Conservation (phyloP, 2,329 filamentous ascomycete genomes). For the Fusarium kyushuense region DNA sequence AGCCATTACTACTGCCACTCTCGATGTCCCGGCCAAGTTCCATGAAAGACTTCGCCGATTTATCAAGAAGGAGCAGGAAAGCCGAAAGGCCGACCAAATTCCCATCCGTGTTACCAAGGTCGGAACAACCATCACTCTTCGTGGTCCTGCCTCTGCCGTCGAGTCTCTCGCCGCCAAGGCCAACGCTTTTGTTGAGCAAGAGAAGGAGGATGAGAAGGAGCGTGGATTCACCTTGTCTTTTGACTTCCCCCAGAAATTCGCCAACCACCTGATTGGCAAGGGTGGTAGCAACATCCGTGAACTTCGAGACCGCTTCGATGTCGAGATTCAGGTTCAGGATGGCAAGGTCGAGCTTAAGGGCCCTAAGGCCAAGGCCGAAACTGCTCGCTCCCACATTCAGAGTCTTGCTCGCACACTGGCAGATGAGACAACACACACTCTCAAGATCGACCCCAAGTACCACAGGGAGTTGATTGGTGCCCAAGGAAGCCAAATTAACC, state of each 20-base stretch:
- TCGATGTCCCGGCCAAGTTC: conserved; percentile 73
- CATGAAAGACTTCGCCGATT: conserved; percentile 73
- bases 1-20: conserved; percentile 60
- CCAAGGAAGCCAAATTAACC: conserved; percentile 88
- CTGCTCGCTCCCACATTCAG: conserved; percentile 84
- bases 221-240: conserved; percentile 88
- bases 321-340: conserved; percentile 88
- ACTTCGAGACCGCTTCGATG: conserved; percentile 74
- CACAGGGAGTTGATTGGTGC: conserved; percentile 94
- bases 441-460: conserved; percentile 94
- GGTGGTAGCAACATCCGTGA: conserved; percentile 75
- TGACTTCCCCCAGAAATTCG: conserved; percentile 94
- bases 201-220: conserved; percentile 93
- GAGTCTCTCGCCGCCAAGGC: conserved; percentile 80
- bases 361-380: conserved; percentile 92
- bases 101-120: conserved; percentile 70
- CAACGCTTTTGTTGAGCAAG: conserved; percentile 82
- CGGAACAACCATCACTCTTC: conserved; percentile 75
- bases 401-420: conserved; percentile 84
- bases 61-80: conserved; percentile 74
- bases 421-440: conserved; percentile 86
- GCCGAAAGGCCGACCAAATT: conserved; percentile 67
- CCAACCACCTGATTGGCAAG: conserved; percentile 83
- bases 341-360: conserved; percentile 97
- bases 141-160: conserved; percentile 80